Evolutionary conservation across 176 grass and related monocot genomes (phyloP).

Genomic region (Oryza brachyantha): DNA sequence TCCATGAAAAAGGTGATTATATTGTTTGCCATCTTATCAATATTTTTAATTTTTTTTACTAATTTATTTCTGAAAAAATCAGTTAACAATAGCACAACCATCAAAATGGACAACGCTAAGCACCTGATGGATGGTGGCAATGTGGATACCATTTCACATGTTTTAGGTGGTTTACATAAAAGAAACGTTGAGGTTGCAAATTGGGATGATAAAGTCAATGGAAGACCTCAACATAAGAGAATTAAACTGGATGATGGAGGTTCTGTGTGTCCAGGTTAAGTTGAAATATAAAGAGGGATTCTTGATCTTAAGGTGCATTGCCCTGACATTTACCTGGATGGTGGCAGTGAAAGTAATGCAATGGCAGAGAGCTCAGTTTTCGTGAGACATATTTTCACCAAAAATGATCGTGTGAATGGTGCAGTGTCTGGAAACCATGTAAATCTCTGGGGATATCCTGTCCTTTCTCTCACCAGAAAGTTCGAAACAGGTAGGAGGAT

Average conservation of each 20-base stretch:
- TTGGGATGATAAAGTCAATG: slow-evolving; percentile 26
- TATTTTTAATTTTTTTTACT: background rate
- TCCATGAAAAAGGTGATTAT: slow-evolving; percentile 26
- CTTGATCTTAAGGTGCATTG: slow-evolving; percentile 48
- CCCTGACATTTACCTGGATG: slow-evolving; percentile 16
- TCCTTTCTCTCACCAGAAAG: background rate
- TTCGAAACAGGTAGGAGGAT: slow-evolving; percentile 36
- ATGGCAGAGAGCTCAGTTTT: slow-evolving; percentile 33
- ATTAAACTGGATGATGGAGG: slow-evolving; percentile 46
- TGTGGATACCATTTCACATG: slow-evolving; percentile 7
- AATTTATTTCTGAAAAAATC: slow-evolving; percentile 21
- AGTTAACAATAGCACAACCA: slow-evolving; percentile 21
- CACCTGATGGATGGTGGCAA: slow-evolving; percentile 24
- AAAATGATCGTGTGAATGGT: slow-evolving; percentile 37
- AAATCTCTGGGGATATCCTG: slow-evolving; percentile 39
- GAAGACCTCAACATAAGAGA: slow-evolving; percentile 53
- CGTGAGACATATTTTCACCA: slow-evolving; percentile 45
- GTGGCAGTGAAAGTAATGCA: background rate
- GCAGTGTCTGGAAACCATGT: slow-evolving; percentile 12
- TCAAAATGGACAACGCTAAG: slow-evolving; percentile 30
- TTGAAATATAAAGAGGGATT: slow-evolving; percentile 28
- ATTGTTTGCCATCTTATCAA: background rate
- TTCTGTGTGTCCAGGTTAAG: slow-evolving; percentile 20
- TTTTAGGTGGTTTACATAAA: slow-evolving; percentile 27
- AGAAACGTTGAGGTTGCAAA: slow-evolving; percentile 30